Percentiles rank a stretch among this genome's conserved stretches.
phyloP scores from a whole-genome alignment of 2,329 filamentous ascomycete genomes.

The Laburnicola sp. region DNA sequence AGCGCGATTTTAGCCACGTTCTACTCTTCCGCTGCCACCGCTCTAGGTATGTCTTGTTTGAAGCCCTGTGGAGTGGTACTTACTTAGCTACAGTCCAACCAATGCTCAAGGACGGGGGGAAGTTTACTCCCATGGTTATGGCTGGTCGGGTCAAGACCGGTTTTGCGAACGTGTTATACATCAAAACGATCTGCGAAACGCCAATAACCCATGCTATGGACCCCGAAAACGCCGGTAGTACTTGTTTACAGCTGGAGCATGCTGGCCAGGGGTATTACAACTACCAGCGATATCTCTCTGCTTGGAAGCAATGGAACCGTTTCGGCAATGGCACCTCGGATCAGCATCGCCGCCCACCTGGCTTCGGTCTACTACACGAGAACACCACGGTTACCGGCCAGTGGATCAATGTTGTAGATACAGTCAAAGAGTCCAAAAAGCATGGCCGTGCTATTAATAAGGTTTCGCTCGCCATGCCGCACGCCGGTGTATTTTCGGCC shows the following conservation, averaged over 20 bases:
- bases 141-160: conserved; percentile 61
- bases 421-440: conserved; percentile 54
- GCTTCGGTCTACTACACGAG: conserved; percentile 67
- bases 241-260: conserved; percentile 70
- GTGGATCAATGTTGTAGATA: conserved; percentile 68
- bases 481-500: conserved; percentile 68
- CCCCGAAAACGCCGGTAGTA: conserved; percentile 47
- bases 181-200: conserved; percentile 61
- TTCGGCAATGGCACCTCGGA: conserved; percentile 51
- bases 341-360: conserved; percentile 58
- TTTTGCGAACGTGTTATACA: conserved; percentile 66
- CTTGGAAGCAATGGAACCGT: conserved; percentile 57
- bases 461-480: conserved; percentile 76
- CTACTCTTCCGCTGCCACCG: conserved; percentile 76
- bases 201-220: conserved; percentile 58
- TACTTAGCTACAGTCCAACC: conserved; percentile 60
- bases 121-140: conserved; percentile 55
- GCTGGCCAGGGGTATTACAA: conserved; percentile 72
- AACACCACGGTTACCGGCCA: conserved; percentile 71
- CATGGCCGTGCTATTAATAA: conserved; percentile 69
- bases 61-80: neutral
- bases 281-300: conserved; percentile 61
- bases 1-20: conserved; percentile 69
- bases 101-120: conserved; percentile 63
- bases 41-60: conserved; percentile 53